These are phyloP conservation scores for Diatrype stigma DNA, from an alignment of 2,329 filamentous ascomycete genomes.

Conservation along the genomic window DNA sequence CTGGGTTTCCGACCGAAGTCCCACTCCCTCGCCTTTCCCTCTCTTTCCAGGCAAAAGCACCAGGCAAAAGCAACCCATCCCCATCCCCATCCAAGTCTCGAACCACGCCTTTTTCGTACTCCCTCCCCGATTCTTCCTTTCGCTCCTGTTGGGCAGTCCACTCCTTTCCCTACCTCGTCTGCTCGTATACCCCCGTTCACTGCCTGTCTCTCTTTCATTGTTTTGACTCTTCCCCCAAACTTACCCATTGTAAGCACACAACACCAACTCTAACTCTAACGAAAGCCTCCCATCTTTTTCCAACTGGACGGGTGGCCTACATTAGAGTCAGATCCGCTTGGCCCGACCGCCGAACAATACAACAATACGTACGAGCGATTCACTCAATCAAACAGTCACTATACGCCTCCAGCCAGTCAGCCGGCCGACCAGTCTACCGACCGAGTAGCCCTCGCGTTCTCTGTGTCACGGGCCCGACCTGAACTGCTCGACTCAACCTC, in stretches of 20 bases:
- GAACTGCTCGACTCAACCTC: too few relatives aligned
- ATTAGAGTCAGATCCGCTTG: too few relatives aligned
- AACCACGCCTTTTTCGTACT: conserved; percentile 1
- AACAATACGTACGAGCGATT: too few relatives aligned
- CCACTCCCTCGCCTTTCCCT: too few relatives aligned
- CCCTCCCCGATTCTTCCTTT: conserved; percentile 10
- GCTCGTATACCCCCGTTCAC: conserved; percentile 17
- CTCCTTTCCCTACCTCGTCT: conserved; percentile 21
- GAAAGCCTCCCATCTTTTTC: conserved; percentile 1
- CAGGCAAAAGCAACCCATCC: not conserved
- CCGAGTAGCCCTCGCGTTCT: too few relatives aligned
- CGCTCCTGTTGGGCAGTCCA: conserved; percentile 19
- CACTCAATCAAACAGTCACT: too few relatives aligned
- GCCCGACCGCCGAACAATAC: too few relatives aligned
- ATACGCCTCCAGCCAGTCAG: too few relatives aligned
- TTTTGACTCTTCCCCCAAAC: conserved; percentile 12
- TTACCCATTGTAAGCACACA: not conserved
- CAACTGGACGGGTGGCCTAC: not conserved
- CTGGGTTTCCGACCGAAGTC: not conserved
- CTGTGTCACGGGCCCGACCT: too few relatives aligned
- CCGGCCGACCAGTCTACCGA: too few relatives aligned
- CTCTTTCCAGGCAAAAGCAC: not conserved
- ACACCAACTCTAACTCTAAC: conserved; percentile 5
- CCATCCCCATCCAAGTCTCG: not conserved
- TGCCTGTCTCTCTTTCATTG: conserved; percentile 19